phyloP scores from a whole-genome alignment of 2,329 filamentous ascomycete genomes.

The Neopestalotiopsis rosae region DNA sequence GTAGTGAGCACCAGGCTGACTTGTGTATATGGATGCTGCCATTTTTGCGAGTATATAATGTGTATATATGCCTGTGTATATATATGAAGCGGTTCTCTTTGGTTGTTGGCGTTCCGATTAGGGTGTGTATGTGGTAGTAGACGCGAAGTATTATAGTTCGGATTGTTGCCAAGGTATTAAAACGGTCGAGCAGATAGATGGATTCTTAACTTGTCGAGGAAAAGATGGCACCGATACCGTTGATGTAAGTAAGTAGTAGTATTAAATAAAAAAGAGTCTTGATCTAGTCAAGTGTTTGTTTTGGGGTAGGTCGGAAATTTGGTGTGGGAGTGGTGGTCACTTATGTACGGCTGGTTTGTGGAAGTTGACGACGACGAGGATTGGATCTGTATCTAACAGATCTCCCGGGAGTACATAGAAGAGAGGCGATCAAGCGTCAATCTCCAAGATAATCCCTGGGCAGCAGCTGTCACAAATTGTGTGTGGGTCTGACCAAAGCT shows the following conservation, averaged over 20 bases:
- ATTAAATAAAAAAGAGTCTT: constrained; percentile 14
- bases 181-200: not conserved
- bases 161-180: constrained; percentile 7
- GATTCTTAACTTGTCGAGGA: constrained; percentile 1
- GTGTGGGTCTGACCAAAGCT: constrained; percentile 49
- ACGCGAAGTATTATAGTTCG: constrained; percentile 20
- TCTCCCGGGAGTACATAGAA: constrained; percentile 51
- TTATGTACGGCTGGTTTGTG: constrained; percentile 47
- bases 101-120: constrained; percentile 28
- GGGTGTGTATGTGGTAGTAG: constrained; percentile 22
- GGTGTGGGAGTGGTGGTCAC: constrained; percentile 43
- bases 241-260: constrained; percentile 10
- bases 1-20: constrained; percentile 54
- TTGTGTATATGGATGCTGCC: constrained; percentile 52
- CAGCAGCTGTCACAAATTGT: constrained; percentile 61
- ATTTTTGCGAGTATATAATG: constrained; percentile 40
- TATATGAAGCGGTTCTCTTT: constrained; percentile 31
- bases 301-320: constrained; percentile 19
- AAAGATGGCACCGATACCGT: constrained; percentile 22
- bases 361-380: constrained; percentile 43
- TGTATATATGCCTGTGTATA: constrained; percentile 14
- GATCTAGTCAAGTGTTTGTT: constrained; percentile 24
- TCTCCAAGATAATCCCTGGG: constrained; percentile 54
- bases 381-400: constrained; percentile 53
- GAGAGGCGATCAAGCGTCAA: constrained; percentile 57